phyloP scores from a whole-genome alignment of 139 green algal species.

The Asterochloris sp. region DNA sequence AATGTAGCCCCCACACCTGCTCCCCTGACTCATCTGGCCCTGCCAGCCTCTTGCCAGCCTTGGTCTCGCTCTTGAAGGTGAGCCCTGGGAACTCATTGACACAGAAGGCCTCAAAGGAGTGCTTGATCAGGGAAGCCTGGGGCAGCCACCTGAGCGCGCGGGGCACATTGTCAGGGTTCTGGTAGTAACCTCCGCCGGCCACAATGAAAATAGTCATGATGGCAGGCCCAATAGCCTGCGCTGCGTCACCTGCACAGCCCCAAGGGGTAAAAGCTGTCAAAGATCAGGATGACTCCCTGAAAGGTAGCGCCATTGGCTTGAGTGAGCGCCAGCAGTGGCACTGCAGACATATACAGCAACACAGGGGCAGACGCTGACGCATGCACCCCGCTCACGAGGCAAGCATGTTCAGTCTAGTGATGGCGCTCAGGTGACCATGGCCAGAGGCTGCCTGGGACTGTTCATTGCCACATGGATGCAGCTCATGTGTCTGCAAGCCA shows the following conservation, averaged over 20 bases:
- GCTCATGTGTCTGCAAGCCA: neutral
- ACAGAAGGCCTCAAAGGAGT: slow-evolving; percentile 63
- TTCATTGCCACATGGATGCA: too few relatives aligned
- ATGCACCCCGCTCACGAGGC: too few relatives aligned
- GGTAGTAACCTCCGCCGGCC: slow-evolving; percentile 85
- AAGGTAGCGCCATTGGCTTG: too few relatives aligned
- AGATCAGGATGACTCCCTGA: too few relatives aligned
- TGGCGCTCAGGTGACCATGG: too few relatives aligned
- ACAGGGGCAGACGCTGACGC: too few relatives aligned
- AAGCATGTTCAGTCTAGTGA: too few relatives aligned
- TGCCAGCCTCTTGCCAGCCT: slow-evolving; percentile 12
- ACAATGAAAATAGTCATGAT: slow-evolving; percentile 95
- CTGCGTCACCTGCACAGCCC: slow-evolving; percentile 56
- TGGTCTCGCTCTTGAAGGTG: slow-evolving; percentile 51
- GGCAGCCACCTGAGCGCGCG: slow-evolving; percentile 72
- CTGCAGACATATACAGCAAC: too few relatives aligned
- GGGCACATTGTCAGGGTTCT: slow-evolving; percentile 69
- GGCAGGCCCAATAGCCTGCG: slow-evolving; percentile 86
- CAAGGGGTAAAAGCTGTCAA: too few relatives aligned
- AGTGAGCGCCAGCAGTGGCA: too few relatives aligned
- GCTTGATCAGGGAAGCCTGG: slow-evolving; percentile 73
- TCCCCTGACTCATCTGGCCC: neutral
- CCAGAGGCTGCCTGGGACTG: too few relatives aligned
- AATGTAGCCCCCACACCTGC: slow-evolving; percentile 3
- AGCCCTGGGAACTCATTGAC: slow-evolving; percentile 89